Percentiles rank a stretch among this genome's conserved stretches.
Evolutionary conservation across 345 rosid genomes (phyloP).

Genomic region (Bretschneidera sinensis): DNA sequence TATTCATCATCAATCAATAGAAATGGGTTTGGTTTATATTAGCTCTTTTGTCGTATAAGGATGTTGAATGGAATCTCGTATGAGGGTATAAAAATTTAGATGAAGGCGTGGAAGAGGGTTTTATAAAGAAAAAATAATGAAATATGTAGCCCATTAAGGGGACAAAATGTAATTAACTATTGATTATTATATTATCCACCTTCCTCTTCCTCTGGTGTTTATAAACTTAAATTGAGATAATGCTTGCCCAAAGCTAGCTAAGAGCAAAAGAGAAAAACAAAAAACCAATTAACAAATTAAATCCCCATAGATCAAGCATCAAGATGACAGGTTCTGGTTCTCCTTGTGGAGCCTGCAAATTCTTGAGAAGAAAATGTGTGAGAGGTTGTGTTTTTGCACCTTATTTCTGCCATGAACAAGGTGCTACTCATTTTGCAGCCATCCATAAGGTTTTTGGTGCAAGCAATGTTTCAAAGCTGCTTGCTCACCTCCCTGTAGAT

Average conservation of each 20-base stretch:
- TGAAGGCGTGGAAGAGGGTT: constrained; percentile 21
- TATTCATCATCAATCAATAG: too few relatives aligned
- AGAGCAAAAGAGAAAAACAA: too few relatives aligned
- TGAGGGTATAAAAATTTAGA: constrained; percentile 27
- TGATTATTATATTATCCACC: constrained; percentile 56
- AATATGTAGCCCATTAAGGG: constrained; percentile 72
- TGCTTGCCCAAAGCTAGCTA: constrained; percentile 35
- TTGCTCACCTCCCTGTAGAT: constrained; percentile 63
- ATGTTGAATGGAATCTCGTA: constrained; percentile 42
- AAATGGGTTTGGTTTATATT: constrained; percentile 48
- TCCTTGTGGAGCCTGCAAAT: constrained; percentile 98
- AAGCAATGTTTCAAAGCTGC: constrained; percentile 86
- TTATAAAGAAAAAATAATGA: constrained; percentile 34
- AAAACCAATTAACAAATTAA: constrained; percentile 15
- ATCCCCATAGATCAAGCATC: constrained; percentile 3
- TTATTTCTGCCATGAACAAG: constrained; percentile 92
- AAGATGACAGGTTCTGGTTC: constrained; percentile 57
- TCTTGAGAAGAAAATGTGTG: constrained; percentile 86
- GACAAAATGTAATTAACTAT: constrained; percentile 52
- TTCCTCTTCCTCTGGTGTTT: constrained; percentile 61
- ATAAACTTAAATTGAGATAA: constrained; percentile 45
- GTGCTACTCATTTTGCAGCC: constrained; percentile 84
- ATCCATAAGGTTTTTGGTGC: constrained; percentile 97
- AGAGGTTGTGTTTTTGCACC: constrained; percentile 96
- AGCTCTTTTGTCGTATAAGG: constrained; percentile 50